phyloP scores from a whole-genome alignment of 257 asterid genomes.

The Salvia splendens region DNA sequence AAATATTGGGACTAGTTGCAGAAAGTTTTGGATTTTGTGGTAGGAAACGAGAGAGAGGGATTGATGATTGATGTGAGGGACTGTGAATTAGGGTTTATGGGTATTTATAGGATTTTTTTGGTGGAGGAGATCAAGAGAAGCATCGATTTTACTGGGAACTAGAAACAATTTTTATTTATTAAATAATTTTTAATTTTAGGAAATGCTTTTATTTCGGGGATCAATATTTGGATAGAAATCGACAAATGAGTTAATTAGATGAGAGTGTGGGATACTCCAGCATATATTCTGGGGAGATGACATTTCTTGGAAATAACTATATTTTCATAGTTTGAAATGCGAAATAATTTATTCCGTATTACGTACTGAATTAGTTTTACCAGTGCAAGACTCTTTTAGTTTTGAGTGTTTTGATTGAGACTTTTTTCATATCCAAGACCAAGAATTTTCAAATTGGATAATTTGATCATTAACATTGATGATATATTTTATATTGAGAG shows the following conservation, averaged over 20 bases:
- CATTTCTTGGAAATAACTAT: constrained; percentile 7
- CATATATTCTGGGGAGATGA: not conserved
- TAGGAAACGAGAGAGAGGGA: constrained; percentile 25
- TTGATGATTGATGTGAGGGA: not conserved
- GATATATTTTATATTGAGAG: not conserved
- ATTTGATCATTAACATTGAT: not conserved
- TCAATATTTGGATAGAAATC: not conserved
- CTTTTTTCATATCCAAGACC: too few species aligned
- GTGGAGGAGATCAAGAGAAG: not conserved
- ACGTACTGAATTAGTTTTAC: not conserved
- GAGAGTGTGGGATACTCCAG: not conserved
- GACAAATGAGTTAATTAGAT: not conserved
- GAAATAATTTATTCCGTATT: not conserved
- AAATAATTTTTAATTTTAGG: too few species aligned
- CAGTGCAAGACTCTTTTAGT: not conserved
- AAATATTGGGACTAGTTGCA: not conserved
- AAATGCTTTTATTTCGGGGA: not conserved
- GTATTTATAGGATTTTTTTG: constrained; percentile 25
- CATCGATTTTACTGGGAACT: not conserved
- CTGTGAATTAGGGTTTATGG: constrained; percentile 19
- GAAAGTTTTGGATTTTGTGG: constrained; percentile 20
- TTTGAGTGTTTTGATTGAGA: not conserved
- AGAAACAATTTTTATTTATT: too few species aligned
- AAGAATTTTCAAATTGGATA: too few species aligned
- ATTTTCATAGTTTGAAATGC: not conserved